Evolutionary conservation across 2,329 filamentous ascomycete genomes (phyloP).

Genomic region (Blastomyces silverae): DNA sequence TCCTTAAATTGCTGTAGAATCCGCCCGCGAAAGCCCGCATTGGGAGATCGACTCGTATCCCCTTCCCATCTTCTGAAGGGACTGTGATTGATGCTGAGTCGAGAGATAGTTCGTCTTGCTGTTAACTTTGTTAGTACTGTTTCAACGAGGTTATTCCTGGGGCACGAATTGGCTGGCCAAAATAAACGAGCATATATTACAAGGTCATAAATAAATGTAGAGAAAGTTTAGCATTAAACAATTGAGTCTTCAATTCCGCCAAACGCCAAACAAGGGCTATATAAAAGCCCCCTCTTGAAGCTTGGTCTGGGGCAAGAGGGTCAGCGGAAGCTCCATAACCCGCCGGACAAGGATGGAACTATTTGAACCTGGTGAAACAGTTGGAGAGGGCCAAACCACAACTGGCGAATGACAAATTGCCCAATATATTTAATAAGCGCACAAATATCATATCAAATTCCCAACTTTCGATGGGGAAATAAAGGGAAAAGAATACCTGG

Average conservation of each 20-base stretch:
- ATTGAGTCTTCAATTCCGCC: no score
- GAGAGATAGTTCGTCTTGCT: constrained; percentile 42
- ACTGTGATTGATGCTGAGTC: constrained; percentile 42
- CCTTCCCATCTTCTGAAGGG: constrained; percentile 22
- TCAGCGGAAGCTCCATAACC: no score
- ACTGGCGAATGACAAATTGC: neutral
- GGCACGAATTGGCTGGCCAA: neutral
- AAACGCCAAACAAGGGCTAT: no score
- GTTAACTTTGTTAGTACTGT: constrained; percentile 15
- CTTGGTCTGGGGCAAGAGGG: no score
- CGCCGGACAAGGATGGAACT: neutral
- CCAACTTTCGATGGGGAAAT: neutral
- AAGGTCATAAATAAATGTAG: neutral
- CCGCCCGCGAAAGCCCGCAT: constrained; percentile 49
- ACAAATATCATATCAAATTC: neutral
- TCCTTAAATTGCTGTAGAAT: constrained; percentile 51
- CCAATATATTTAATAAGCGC: neutral
- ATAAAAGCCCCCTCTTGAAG: no score
- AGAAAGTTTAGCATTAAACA: neutral
- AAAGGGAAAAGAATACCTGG: neutral
- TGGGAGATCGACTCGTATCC: constrained; percentile 42
- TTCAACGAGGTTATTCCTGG: neutral
- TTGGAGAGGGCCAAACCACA: neutral
- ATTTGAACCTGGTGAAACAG: neutral
- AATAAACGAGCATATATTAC: neutral